Evolutionary conservation across 495 filamentous ascomycete species (phyloP), one percentile per base, ranked within the genome.

Genomic region (Penicillium lividum): DNA sequence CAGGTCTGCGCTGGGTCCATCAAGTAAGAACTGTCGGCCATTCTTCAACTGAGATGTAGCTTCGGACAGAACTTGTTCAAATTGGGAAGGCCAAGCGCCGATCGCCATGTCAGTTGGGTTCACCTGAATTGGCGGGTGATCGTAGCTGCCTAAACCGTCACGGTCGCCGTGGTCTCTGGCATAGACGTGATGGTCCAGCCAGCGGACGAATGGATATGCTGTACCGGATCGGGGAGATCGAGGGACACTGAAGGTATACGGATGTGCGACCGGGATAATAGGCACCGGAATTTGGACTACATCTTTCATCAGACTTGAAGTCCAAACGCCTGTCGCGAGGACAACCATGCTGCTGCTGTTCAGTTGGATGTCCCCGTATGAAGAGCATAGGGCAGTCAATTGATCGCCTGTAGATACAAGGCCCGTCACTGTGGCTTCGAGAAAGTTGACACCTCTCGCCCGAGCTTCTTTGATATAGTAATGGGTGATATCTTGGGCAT

Each of bases 131-230:
- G 72, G 70, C 5, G 59, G 31, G 43, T 74, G 72, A 18, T 73
- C 57, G 44, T 74, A 74, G 15, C 66, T 71, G 8, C 72, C 72
- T 13, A 73, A 44, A 0, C 72, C 70, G 46, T 68, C 70, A 43
- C 61, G 68, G 11, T 64, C 55, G 9, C 70, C 72, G 40, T 74
- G 72, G 16, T 74, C 70, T 31, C 72, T 61, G 10, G 67, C 65
- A 40, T 74, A 74, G 13, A 73, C 70, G n/a, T 70, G 72, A 49
- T 74, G 59, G 16, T 74, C 70, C 28, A 68, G 68, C 65, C 66
- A 74, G 33, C 72, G 62, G 15, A 74, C 64, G 44, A 61, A 74
- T 28, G 72, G 72, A 16, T 66, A 54, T 11, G 59, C 13, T 2
- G 11, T 43, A 27, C 62, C 62, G 16, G 16, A n/a, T 25, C 62